Evolutionary conservation across 345 rosid genomes (phyloP).

Genomic region (Passiflora organensis): DNA sequence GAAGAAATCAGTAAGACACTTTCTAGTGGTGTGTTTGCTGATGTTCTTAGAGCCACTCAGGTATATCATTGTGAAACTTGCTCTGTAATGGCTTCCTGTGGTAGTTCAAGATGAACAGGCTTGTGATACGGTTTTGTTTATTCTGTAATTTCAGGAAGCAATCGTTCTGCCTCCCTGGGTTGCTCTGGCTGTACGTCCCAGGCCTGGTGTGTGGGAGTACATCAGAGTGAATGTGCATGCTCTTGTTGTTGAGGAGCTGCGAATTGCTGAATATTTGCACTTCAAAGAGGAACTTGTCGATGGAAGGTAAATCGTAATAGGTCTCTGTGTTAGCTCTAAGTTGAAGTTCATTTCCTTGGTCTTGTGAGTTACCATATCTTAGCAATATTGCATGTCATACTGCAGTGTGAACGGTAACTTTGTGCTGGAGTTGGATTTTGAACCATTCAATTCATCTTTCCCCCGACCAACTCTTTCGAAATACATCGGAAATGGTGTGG

Average conservation of each 20-base stretch:
- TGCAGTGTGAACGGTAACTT: constrained; percentile 69
- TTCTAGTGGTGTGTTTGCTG: constrained; percentile 51
- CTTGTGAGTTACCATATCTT: not conserved
- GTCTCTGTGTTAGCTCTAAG: not conserved
- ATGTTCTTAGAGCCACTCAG: constrained; percentile 66
- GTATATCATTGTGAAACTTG: constrained; percentile 20
- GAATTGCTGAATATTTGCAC: constrained; percentile 70
- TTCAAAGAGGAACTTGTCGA: constrained; percentile 97
- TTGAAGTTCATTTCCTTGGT: not conserved
- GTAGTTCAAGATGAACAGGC: too few relatives aligned
- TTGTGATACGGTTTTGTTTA: not conserved
- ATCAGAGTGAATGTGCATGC: constrained; percentile 71
- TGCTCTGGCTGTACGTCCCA: constrained; percentile 86
- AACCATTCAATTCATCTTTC: constrained; percentile 80
- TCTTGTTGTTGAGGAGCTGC: constrained; percentile 76
- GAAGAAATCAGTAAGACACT: constrained; percentile 48
- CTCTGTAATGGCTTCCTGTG: not conserved
- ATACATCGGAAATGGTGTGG: constrained; percentile 91
- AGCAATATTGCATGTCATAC: constrained; percentile 2
- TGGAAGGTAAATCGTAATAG: constrained; percentile 49
- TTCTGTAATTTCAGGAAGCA: constrained; percentile 57
- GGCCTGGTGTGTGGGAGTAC: constrained; percentile 98
- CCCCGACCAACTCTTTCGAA: constrained; percentile 89
- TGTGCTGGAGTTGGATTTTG: constrained; percentile 89
- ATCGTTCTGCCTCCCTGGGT: constrained; percentile 86